Conservation (phyloP, 495 filamentous ascomycete genomes). For the Corynascus novoguineensis region DNA sequence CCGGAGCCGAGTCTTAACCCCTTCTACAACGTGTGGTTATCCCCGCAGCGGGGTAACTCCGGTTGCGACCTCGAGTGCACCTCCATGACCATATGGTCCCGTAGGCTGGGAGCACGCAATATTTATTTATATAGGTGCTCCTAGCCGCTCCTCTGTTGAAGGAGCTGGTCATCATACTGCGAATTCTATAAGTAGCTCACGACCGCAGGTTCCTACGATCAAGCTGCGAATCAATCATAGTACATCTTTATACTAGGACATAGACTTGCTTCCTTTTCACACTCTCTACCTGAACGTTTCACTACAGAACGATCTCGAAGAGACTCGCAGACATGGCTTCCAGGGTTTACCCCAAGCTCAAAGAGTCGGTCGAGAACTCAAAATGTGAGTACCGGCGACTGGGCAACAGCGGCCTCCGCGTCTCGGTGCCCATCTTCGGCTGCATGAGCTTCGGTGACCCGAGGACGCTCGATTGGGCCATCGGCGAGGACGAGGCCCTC, state of each 20-base stretch:
- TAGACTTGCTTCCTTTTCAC: too few relatives aligned
- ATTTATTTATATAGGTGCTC: neutral
- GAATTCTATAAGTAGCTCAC: too few relatives aligned
- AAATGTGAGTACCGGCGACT: conserved; percentile 51
- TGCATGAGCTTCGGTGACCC: conserved; percentile 60
- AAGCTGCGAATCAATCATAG: too few relatives aligned
- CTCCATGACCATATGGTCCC: neutral
- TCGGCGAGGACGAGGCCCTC: conserved; percentile 57
- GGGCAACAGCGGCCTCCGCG: conserved; percentile 59
- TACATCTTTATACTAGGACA: too few relatives aligned
- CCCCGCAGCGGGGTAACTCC: conserved; percentile 14
- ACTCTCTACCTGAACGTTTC: too few relatives aligned
- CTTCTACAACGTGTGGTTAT: too few relatives aligned
- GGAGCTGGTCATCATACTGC: too few relatives aligned
- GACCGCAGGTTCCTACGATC: too few relatives aligned
- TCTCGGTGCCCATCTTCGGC: conserved; percentile 63
- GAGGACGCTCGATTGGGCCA: conserved; percentile 48
- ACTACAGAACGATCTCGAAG: too few relatives aligned
- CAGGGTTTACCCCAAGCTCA: conserved; percentile 27
- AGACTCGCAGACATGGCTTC: neutral
- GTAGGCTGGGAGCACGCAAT: neutral
- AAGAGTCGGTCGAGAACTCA: conserved; percentile 33
- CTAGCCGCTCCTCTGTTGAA: neutral
- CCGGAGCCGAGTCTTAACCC: conserved; percentile 1
- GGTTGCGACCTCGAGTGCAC: neutral